These are phyloP conservation scores for Lachnellula occidentalis DNA, from an alignment of 2,329 filamentous ascomycete species.

Conservation along the genomic window DNA sequence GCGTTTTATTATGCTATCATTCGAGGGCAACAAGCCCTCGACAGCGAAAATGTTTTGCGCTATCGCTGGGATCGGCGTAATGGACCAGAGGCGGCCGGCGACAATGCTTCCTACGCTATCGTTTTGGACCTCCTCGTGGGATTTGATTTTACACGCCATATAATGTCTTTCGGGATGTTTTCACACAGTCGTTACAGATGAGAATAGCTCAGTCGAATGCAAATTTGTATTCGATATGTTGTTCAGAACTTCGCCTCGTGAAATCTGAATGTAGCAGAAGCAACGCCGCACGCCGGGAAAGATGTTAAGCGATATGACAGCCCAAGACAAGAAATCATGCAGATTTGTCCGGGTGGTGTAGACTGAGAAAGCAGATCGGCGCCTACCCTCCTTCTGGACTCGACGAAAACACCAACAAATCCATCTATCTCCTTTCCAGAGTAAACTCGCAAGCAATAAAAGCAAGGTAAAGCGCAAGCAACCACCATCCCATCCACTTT, in stretches of 20 bases:
- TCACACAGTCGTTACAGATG: not conserved
- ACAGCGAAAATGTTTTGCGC: conserved; percentile 43
- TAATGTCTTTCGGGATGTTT: not conserved
- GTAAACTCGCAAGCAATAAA: conserved; percentile 25
- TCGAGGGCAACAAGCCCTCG: conserved; percentile 31
- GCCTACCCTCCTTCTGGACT: not conserved
- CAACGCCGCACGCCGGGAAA: not conserved
- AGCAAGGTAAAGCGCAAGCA: conserved; percentile 29
- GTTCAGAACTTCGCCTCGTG: not conserved
- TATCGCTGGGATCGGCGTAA: conserved; percentile 44
- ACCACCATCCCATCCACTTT: conserved; percentile 31
- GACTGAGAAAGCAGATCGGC: not conserved
- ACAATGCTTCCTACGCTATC: conserved; percentile 53
- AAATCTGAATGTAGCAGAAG: not conserved
- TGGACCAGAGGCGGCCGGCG: conserved; percentile 38
- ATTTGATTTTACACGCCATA: conserved; percentile 17
- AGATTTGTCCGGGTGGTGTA: not conserved
- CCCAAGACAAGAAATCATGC: not conserved
- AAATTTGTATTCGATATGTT: not conserved
- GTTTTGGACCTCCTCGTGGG: conserved; percentile 28
- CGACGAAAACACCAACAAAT: not conserved
- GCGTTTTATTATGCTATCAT: conserved; percentile 50
- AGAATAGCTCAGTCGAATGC: not conserved
- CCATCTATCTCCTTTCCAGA: conserved; percentile 4
- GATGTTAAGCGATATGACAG: not conserved